Evolutionary conservation across 768 basidiomycete species (phyloP).

Genomic region (Pleurotus cornucopiae): DNA sequence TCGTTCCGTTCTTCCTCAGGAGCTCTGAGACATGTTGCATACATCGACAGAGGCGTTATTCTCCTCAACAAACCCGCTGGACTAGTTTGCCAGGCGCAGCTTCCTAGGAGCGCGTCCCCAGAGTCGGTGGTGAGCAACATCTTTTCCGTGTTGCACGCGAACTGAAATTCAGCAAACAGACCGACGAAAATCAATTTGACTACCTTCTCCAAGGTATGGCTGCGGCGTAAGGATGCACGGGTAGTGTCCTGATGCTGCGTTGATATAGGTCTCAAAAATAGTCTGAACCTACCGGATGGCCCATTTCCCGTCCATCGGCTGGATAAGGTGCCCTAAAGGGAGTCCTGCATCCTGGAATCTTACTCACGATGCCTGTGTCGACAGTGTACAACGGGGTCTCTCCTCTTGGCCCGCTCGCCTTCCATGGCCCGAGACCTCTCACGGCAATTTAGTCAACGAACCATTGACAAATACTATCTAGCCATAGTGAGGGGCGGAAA

Average conservation of each 20-base stretch:
- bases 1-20: neutral
- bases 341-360: neutral
- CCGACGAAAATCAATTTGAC: slow-evolving; percentile 23
- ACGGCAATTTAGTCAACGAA: slow-evolving; percentile 46
- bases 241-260: too few species aligned
- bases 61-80: slow-evolving; percentile 60
- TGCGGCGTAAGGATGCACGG: too few species aligned
- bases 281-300: slow-evolving; percentile 21
- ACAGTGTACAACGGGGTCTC: slow-evolving; percentile 60
- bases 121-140: neutral
- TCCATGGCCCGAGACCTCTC: slow-evolving; percentile 43
- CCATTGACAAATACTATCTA: slow-evolving; percentile 56
- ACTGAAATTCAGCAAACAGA: slow-evolving; percentile 1
- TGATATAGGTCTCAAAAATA: neutral
- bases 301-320: slow-evolving; percentile 57
- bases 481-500: slow-evolving; percentile 56
- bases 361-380: neutral
- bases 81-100: slow-evolving; percentile 44
- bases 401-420: slow-evolving; percentile 48
- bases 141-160: neutral
- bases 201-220: slow-evolving; percentile 27
- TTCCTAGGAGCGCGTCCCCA: slow-evolving; percentile 16
- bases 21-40: slow-evolving; percentile 26
- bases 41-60: slow-evolving; percentile 49
- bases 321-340: slow-evolving; percentile 47